A percentile compares a stretch with the other conserved stretches of the same genome.
phyloP scores from a whole-genome alignment of 768 basidiomycete genomes.

The Rhizopogon roseolus region DNA sequence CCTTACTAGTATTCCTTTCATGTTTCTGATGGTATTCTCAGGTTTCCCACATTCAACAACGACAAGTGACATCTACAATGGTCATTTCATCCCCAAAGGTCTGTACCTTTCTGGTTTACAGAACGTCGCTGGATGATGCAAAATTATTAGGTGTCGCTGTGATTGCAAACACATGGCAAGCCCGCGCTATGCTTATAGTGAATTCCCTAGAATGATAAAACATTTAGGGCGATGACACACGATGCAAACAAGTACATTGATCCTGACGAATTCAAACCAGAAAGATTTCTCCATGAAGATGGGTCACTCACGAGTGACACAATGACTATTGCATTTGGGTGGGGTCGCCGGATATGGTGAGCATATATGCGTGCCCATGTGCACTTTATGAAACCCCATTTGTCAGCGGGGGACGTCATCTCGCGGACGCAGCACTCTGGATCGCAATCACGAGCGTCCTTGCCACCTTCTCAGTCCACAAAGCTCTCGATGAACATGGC shows the following conservation, averaged over 20 bases:
- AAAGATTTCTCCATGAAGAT: too few species aligned
- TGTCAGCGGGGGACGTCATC: neutral
- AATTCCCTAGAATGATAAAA: neutral
- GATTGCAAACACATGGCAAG: too few species aligned
- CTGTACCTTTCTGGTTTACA: too few species aligned
- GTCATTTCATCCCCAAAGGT: conserved; percentile 35
- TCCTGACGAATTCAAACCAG: conserved; percentile 31
- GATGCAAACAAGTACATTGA: conserved; percentile 28
- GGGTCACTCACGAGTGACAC: neutral
- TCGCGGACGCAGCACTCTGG: conserved; percentile 1
- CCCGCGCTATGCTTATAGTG: too few species aligned
- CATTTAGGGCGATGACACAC: conserved; percentile 26
- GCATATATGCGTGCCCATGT: neutral
- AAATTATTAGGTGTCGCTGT: neutral
- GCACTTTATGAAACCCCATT: too few species aligned
- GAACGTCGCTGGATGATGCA: too few species aligned
- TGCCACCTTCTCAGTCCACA: neutral
- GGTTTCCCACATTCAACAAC: conserved; percentile 7
- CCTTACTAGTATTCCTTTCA: conserved; percentile 9
- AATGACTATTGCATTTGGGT: neutral
- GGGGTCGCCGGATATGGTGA: conserved; percentile 1
- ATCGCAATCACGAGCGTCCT: neutral
- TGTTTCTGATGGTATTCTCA: neutral
- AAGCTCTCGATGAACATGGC: neutral
- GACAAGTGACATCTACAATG: conserved; percentile 8